Evolutionary conservation across 2,329 filamentous ascomycete genomes (phyloP).

Genomic region (Ophiostoma himal-ulmi): DNA sequence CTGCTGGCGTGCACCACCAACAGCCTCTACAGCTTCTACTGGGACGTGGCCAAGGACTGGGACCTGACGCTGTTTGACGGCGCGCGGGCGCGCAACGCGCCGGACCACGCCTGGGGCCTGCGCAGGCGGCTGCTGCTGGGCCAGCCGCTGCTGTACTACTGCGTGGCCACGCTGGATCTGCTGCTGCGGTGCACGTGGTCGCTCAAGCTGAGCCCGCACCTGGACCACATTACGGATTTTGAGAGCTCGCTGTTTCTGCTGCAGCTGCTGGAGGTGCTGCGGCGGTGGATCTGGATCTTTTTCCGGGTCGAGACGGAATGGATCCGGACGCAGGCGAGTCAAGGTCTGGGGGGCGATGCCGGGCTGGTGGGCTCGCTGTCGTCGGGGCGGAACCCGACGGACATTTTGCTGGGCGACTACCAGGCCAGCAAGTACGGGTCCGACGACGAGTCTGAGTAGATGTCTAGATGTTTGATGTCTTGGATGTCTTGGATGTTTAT

Average conservation of each 20-base stretch:
- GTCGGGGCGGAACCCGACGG: constrained; percentile 30
- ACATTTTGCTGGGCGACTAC: constrained; percentile 70
- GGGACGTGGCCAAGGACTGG: constrained; percentile 97
- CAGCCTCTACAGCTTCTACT: constrained; percentile 94
- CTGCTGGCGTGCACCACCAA: constrained; percentile 71
- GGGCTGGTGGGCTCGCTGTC: constrained; percentile 25
- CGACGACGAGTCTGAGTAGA: constrained; percentile 20
- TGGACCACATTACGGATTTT: constrained; percentile 78
- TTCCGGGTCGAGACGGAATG: constrained; percentile 93
- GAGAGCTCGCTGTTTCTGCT: constrained; percentile 86
- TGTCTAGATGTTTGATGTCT: not conserved
- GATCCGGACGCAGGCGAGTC: constrained; percentile 45
- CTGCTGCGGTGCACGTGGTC: constrained; percentile 85
- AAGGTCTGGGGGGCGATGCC: not conserved
- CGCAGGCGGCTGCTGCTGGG: constrained; percentile 66
- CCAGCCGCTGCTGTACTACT: constrained; percentile 69
- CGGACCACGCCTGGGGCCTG: constrained; percentile 69
- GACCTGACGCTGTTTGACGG: constrained; percentile 74
- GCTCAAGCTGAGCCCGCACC: constrained; percentile 73
- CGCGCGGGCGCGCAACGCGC: constrained; percentile 50
- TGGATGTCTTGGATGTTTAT: no score
- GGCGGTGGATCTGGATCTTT: constrained; percentile 96
- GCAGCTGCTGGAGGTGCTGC: constrained; percentile 77
- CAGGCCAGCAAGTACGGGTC: constrained; percentile 54
- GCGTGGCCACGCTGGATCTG: constrained; percentile 70